Conservation (phyloP, 2,329 filamentous ascomycete genomes). For the Colletotrichum ledebouriae region DNA sequence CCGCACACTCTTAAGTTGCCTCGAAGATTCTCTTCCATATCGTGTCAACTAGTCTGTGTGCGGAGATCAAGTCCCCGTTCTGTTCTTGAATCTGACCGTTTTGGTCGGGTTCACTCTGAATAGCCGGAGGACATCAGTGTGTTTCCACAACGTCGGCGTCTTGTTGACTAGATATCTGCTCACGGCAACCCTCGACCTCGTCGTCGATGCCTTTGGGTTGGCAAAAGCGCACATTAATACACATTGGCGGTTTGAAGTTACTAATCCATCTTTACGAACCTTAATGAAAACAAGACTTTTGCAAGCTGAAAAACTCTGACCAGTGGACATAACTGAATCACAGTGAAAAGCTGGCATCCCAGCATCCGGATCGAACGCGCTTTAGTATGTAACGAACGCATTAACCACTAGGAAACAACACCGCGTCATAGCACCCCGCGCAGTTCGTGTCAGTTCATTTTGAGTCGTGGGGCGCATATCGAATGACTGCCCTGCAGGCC, state of each 20-base stretch:
- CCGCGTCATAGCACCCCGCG: conserved; percentile 36
- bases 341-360: not conserved
- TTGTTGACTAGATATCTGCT: conserved; percentile 28
- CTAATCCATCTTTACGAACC: too few species aligned
- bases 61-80: conserved; percentile 76
- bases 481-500: conserved; percentile 11
- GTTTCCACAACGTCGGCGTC: conserved; percentile 22
- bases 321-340: too few species aligned
- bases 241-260: not conserved
- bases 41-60: conserved; percentile 98
- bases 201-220: conserved; percentile 20
- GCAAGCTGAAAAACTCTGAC: not conserved
- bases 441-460: not conserved
- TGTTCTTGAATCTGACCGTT: conserved; percentile 63
- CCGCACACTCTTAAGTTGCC: conserved; percentile 99
- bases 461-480: conserved; percentile 15
- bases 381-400: not conserved
- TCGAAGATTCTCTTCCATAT: conserved; percentile 80
- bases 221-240: conserved; percentile 42
- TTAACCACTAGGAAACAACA: not conserved
- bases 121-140: conserved; percentile 41
- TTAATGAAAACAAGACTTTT: not conserved
- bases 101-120: conserved; percentile 57
- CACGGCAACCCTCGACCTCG: conserved; percentile 24
- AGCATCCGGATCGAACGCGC: not conserved